These are phyloP conservation scores for Kwoniella sp. DNA, from an alignment of 768 basidiomycete species.

Conservation along the genomic window DNA sequence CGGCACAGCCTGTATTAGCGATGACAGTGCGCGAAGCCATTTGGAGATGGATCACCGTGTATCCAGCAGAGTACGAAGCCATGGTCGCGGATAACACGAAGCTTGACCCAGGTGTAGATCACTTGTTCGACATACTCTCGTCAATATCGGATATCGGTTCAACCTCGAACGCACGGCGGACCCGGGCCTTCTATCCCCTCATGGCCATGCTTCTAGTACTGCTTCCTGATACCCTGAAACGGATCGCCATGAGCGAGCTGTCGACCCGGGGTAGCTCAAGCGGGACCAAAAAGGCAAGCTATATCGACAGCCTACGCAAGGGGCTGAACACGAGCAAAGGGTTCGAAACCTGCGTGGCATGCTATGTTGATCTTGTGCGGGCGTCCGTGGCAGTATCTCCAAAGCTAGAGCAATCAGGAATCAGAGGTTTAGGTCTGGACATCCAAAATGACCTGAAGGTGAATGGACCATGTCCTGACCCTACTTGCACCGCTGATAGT, in stretches of 20 bases:
- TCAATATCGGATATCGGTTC: constrained; percentile 48
- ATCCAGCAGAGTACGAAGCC: constrained; percentile 73
- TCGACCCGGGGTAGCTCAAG: constrained; percentile 6
- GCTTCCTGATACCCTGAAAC: constrained; percentile 69
- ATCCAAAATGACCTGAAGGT: constrained; percentile 78
- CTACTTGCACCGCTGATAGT: too few species aligned
- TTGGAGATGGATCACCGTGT: constrained; percentile 85
- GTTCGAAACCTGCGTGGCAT: constrained; percentile 65
- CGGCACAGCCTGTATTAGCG: constrained; percentile 68
- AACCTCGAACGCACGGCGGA: constrained; percentile 24
- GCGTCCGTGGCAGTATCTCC: constrained; percentile 59
- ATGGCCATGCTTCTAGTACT: constrained; percentile 69
- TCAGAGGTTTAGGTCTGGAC: constrained; percentile 65
- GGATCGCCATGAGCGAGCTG: constrained; percentile 43
- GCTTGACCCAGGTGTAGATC: constrained; percentile 77
- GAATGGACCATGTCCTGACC: constrained; percentile 31
- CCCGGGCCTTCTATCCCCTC: constrained; percentile 68
- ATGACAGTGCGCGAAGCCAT: constrained; percentile 69
- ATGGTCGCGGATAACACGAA: constrained; percentile 59
- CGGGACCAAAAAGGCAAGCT: constrained; percentile 40
- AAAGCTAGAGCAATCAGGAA: constrained; percentile 59
- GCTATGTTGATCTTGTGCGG: constrained; percentile 71
- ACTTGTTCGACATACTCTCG: constrained; percentile 76
- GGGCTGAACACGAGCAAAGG: constrained; percentile 59
- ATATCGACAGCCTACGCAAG: constrained; percentile 51